These are phyloP conservation scores for Hirschfeldia incana DNA, from an alignment of 345 rosid species.

Conservation along the genomic window DNA sequence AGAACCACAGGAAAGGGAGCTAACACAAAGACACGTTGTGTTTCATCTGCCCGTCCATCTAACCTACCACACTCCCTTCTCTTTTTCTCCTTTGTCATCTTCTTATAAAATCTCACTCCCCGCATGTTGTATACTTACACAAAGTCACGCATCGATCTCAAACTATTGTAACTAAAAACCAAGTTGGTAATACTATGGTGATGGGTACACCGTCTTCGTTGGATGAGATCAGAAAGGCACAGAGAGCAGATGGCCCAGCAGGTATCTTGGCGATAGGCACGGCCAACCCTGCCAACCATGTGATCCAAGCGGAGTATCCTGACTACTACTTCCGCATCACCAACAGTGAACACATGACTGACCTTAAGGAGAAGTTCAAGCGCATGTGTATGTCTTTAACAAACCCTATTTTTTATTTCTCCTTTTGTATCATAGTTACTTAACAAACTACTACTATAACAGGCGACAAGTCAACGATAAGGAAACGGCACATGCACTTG, in stretches of 20 bases:
- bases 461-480: slow-evolving; percentile 78
- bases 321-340: slow-evolving; percentile 72
- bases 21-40: slow-evolving; percentile 45
- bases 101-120: slow-evolving; percentile 20
- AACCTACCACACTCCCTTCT: slow-evolving; percentile 45
- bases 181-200: slow-evolving; percentile 3
- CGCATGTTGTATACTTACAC: neutral
- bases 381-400: slow-evolving; percentile 59
- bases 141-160: neutral
- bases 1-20: slow-evolving; percentile 28
- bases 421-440: neutral
- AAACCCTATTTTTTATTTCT: neutral
- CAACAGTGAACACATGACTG: slow-evolving; percentile 70
- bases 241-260: slow-evolving; percentile 66
- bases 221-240: slow-evolving; percentile 59
- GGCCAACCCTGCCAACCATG: slow-evolving; percentile 57
- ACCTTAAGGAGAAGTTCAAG: slow-evolving; percentile 67
- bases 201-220: slow-evolving; percentile 32
- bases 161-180: neutral
- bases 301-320: slow-evolving; percentile 58
- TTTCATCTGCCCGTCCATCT: slow-evolving; percentile 49
- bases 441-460: neutral
- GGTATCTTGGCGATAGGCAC: slow-evolving; percentile 63
- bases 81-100: neutral
- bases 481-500: slow-evolving; percentile 66